A percentile compares a stretch with the other conserved stretches of the same genome.
Evolutionary conservation across 345 rosid genomes (phyloP).

Genomic region (Lumnitzera racemosa): DNA sequence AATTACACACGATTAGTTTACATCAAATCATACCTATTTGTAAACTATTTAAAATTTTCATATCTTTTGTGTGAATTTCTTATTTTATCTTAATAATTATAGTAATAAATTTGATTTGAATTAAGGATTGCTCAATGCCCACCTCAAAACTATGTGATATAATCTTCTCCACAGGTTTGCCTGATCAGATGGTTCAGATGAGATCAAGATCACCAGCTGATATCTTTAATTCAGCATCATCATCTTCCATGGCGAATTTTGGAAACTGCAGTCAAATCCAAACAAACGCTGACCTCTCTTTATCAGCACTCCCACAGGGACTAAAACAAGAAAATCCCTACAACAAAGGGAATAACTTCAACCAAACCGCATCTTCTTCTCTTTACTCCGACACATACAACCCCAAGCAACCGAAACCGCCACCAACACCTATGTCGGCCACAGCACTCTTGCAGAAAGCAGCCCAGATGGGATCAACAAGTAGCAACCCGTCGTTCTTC

Average conservation of each 20-base stretch:
- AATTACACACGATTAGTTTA: too few relatives aligned
- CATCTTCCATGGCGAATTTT: conserved; percentile 35
- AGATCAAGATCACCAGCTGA: too few relatives aligned
- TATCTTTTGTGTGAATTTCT: too few relatives aligned
- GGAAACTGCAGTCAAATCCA: conserved; percentile 30
- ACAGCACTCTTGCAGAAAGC: conserved; percentile 45
- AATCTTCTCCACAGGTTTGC: too few relatives aligned
- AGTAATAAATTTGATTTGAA: too few relatives aligned
- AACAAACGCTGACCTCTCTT: conserved; percentile 31
- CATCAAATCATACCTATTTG: too few relatives aligned
- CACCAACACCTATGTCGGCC: conserved; percentile 63
- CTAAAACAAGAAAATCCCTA: conserved; percentile 24
- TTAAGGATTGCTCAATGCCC: too few relatives aligned
- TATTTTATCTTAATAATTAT: too few relatives aligned
- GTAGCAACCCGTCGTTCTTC: conserved; percentile 50
- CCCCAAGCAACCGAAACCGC: neutral
- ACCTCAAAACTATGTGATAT: too few relatives aligned
- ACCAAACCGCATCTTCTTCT: conserved; percentile 12
- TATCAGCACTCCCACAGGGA: conserved; percentile 23
- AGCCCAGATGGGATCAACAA: conserved; percentile 48
- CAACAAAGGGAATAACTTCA: conserved; percentile 13
- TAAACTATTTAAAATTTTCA: too few relatives aligned
- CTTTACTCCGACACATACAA: conserved; percentile 30
- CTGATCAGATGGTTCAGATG: too few relatives aligned
- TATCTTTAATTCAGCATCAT: conserved; percentile 36